These are phyloP conservation scores for Phyllosticta paracitricarpa DNA, from an alignment of 2,329 filamentous ascomycete genomes.

Conservation along the genomic window DNA sequence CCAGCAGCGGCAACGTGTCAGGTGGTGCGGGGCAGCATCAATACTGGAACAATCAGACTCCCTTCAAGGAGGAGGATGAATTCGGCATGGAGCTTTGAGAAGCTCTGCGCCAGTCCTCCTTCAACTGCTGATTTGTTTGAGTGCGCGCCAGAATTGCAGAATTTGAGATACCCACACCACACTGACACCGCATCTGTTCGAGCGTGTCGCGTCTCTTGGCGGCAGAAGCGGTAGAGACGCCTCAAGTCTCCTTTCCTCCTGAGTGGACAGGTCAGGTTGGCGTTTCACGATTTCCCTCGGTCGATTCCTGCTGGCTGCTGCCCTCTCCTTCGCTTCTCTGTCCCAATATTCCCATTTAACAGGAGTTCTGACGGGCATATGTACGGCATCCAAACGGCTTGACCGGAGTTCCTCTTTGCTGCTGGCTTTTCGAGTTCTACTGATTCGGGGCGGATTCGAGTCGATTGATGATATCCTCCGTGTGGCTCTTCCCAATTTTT, in stretches of 20 bases:
- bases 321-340: background rate
- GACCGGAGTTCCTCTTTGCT: background rate
- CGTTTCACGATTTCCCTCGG: background rate
- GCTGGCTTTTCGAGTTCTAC: background rate
- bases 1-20: constrained; percentile 48
- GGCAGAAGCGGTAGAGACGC: background rate
- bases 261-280: background rate
- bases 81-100: constrained; percentile 59
- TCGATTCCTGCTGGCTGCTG: background rate
- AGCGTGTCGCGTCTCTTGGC: background rate
- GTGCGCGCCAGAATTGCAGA: constrained; percentile 10
- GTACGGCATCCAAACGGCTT: background rate
- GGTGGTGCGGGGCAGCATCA: constrained; percentile 5
- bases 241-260: background rate
- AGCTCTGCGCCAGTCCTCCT: background rate
- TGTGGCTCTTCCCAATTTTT: background rate
- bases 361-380: background rate
- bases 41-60: constrained; percentile 37
- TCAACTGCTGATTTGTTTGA: background rate
- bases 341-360: background rate
- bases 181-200: constrained; percentile 2
- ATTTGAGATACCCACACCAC: constrained; percentile 11
- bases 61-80: constrained; percentile 85
- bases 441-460: background rate
- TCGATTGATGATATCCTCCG: background rate